These are phyloP conservation scores for Linum tenue DNA, from an alignment of 345 rosid species.

Conservation along the genomic window DNA sequence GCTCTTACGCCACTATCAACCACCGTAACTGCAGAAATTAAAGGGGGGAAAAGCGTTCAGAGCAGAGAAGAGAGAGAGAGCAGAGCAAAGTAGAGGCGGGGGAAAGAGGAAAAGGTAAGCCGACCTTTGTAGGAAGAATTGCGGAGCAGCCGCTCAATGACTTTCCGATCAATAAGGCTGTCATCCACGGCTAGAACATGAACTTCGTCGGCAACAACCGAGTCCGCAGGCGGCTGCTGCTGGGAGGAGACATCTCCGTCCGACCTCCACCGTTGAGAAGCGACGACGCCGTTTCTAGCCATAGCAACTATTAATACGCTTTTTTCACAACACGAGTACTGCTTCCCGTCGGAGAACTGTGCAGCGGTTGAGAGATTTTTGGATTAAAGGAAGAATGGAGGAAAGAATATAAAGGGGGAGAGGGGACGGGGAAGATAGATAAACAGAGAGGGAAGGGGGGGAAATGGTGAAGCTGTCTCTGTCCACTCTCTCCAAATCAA, in stretches of 20 bases:
- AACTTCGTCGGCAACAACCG: slow-evolving; percentile 3
- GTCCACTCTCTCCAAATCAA: background rate
- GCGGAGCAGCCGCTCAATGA: slow-evolving; percentile 24
- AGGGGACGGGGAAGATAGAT: too few species aligned
- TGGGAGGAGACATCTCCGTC: background rate
- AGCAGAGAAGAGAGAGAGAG: background rate
- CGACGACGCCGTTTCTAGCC: background rate
- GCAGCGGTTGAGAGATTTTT: too few species aligned
- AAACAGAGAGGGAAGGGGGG: background rate
- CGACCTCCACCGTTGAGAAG: background rate
- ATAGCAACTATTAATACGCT: background rate
- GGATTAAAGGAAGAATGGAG: background rate
- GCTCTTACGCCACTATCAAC: slow-evolving; percentile 10
- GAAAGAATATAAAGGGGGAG: background rate
- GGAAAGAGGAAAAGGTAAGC: background rate
- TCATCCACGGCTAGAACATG: slow-evolving; percentile 31
- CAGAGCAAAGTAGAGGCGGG: background rate
- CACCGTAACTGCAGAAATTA: background rate
- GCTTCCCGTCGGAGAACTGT: background rate
- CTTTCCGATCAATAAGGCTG: slow-evolving; percentile 25
- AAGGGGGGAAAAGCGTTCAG: background rate
- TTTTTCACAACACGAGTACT: too few species aligned
- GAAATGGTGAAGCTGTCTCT: background rate
- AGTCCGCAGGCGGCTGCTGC: background rate
- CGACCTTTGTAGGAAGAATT: slow-evolving; percentile 20